These are phyloP conservation scores for Arachis stenosperma DNA, from an alignment of 306 rosid species.

Conservation along the genomic window DNA sequence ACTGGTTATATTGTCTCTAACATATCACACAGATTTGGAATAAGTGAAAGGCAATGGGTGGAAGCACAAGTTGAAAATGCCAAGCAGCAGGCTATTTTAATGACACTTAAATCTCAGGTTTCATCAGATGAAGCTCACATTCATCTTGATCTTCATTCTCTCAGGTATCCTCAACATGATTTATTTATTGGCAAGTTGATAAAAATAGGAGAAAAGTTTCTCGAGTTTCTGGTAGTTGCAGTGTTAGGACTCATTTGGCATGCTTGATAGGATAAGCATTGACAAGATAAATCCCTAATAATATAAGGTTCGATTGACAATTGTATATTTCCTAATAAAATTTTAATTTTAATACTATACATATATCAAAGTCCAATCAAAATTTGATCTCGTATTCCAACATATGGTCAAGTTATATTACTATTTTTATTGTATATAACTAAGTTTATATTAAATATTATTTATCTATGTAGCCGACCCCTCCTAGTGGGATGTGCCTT, in stretches of 20 bases:
- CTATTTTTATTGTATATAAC: too few species aligned
- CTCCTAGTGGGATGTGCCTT: too few species aligned
- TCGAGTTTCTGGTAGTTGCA: neutral
- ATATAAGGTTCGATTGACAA: too few species aligned
- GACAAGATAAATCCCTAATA: too few species aligned
- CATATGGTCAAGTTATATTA: too few species aligned
- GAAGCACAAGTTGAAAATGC: conserved; percentile 99
- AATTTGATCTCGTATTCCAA: too few species aligned
- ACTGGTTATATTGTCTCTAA: conserved; percentile 30
- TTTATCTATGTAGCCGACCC: too few species aligned
- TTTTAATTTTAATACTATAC: too few species aligned
- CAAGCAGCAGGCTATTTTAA: conserved; percentile 89
- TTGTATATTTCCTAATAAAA: too few species aligned
- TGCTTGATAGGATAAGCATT: too few species aligned
- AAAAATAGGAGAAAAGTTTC: neutral
- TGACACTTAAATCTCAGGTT: conserved; percentile 85
- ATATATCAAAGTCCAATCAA: too few species aligned
- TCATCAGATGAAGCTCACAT: conserved; percentile 97
- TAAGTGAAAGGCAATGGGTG: conserved; percentile 99
- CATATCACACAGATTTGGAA: conserved; percentile 85
- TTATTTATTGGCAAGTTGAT: conserved; percentile 12
- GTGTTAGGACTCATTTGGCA: neutral
- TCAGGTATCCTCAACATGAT: conserved; percentile 52
- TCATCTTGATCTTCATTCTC: conserved; percentile 96
- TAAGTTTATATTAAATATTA: too few species aligned